These are phyloP conservation scores for Wickerhamomyces sydowiorum DNA, from an alignment of 805 yeast genomes.

Conservation along the genomic window DNA sequence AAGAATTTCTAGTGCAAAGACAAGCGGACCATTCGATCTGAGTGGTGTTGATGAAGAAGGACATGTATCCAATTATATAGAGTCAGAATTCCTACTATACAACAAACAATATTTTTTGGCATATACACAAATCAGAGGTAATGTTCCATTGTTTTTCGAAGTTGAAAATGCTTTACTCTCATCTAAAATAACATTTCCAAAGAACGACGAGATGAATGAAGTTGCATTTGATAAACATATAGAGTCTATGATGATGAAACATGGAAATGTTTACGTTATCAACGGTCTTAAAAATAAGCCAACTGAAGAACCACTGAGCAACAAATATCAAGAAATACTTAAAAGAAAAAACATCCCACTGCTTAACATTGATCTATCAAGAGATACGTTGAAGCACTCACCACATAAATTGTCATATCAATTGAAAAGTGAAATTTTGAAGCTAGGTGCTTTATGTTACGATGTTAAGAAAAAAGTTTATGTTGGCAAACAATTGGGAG, in stretches of 20 bases:
- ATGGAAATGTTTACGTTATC: conserved; percentile 81
- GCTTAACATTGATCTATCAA: conserved; percentile 32
- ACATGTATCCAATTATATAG: conserved; percentile 84
- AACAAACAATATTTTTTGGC: conserved; percentile 50
- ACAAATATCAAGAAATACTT: conserved; percentile 54
- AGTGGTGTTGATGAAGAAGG: conserved; percentile 93
- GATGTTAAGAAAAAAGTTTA: conserved; percentile 55
- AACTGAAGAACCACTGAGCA: conserved; percentile 64
- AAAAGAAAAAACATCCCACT: conserved; percentile 26
- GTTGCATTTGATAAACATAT: conserved; percentile 84
- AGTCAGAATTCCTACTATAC: conserved; percentile 75
- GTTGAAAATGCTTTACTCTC: conserved; percentile 69
- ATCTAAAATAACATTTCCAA: conserved; percentile 75
- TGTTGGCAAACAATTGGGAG: conserved; percentile 82
- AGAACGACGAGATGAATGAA: conserved; percentile 79
- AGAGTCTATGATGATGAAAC: conserved; percentile 58
- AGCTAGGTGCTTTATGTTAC: conserved; percentile 80
- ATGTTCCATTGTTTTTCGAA: conserved; percentile 94
- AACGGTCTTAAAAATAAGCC: conserved; percentile 66
- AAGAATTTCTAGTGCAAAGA: conserved; percentile 83
- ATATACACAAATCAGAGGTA: conserved; percentile 82
- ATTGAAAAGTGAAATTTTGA: conserved; percentile 59
- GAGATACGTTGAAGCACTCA: conserved; percentile 29
- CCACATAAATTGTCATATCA: conserved; percentile 40
- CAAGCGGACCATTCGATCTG: conserved; percentile 80